Percentiles rank a stretch among this genome's conserved stretches.
These are phyloP conservation scores for Pseudocercospora fijiensis DNA, from an alignment of 2,329 filamentous ascomycete genomes.

Conservation along the genomic window DNA sequence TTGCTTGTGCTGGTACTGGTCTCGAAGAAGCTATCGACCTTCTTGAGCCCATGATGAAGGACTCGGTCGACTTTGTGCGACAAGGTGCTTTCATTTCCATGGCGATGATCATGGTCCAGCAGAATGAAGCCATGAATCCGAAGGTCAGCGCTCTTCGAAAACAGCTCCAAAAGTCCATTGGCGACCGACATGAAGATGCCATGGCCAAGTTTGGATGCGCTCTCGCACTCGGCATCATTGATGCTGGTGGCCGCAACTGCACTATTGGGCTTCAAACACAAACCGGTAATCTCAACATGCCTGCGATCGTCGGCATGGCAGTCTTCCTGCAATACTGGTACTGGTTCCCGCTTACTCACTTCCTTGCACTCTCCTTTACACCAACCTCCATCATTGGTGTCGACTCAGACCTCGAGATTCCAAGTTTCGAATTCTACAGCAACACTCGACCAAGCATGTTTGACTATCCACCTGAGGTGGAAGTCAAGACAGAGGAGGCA, in stretches of 20 bases:
- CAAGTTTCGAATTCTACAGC: constrained; percentile 92
- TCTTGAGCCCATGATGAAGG: constrained; percentile 98
- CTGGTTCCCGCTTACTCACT: constrained; percentile 99
- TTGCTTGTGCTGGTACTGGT: constrained; percentile 94
- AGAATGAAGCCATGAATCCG: constrained; percentile 97
- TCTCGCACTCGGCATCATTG: constrained; percentile 92
- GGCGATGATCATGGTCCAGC: constrained; percentile 98
- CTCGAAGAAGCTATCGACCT: constrained; percentile 95
- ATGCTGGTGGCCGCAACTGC: constrained; percentile 96
- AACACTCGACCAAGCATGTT: constrained; percentile 93
- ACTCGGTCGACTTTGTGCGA: constrained; percentile 95
- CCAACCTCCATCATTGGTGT: constrained; percentile 94
- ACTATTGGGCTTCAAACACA: constrained; percentile 97
- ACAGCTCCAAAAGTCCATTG: constrained; percentile 88
- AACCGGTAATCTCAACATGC: constrained; percentile 98
- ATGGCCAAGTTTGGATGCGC: constrained; percentile 99
- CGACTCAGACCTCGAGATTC: constrained; percentile 89
- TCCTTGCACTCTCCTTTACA: constrained; percentile 93
- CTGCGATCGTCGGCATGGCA: constrained; percentile 94
- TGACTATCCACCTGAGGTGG: constrained; percentile 95
- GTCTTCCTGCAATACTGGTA: constrained; percentile 99
- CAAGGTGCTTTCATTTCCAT: constrained; percentile 93
- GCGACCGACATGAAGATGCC: constrained; percentile 94
- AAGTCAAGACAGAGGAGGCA: constrained; percentile 90
- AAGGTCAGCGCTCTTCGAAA: constrained; percentile 90